Conservation (phyloP, 805 yeast species). For the Myxozyma lipomycoides region DNA sequence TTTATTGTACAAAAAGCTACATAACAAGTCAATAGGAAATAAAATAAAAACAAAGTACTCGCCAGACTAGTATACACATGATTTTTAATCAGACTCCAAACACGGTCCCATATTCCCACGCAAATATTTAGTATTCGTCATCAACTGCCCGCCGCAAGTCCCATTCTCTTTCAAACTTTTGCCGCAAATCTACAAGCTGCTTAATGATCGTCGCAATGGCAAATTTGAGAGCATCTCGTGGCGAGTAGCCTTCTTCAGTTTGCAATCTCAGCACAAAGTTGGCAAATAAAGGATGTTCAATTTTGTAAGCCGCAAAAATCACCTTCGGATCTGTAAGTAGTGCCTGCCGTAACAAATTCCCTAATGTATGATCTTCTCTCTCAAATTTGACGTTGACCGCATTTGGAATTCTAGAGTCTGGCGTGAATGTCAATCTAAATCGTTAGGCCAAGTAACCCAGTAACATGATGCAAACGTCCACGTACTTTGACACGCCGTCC, state of each 20-base stretch:
- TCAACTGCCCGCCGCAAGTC: slow-evolving; percentile 64
- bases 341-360: slow-evolving; percentile 75
- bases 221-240: slow-evolving; percentile 81
- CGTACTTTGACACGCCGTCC: slow-evolving; percentile 93
- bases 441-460: slow-evolving; percentile 25
- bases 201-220: slow-evolving; percentile 83
- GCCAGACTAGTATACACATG: too few relatives aligned
- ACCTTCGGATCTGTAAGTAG: slow-evolving; percentile 81
- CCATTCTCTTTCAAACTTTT: slow-evolving; percentile 88
- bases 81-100: too few relatives aligned
- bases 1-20: too few relatives aligned
- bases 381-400: slow-evolving; percentile 90
- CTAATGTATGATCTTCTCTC: slow-evolving; percentile 96
- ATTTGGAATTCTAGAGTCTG: slow-evolving; percentile 93
- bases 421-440: slow-evolving; percentile 69
- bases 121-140: slow-evolving; percentile 1
- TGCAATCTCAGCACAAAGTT: slow-evolving; percentile 91
- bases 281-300: slow-evolving; percentile 96
- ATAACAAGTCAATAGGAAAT: too few relatives aligned
- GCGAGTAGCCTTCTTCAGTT: slow-evolving; percentile 91
- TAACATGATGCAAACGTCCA: slow-evolving; percentile 19
- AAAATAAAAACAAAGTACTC: too few relatives aligned
- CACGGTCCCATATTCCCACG: too few relatives aligned
- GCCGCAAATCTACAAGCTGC: slow-evolving; percentile 68
- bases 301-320: slow-evolving; percentile 94